Base-by-base conservation (phyloP, 495 filamentous ascomycete genomes). In the Chaetomidium leptoderma region DNA sequence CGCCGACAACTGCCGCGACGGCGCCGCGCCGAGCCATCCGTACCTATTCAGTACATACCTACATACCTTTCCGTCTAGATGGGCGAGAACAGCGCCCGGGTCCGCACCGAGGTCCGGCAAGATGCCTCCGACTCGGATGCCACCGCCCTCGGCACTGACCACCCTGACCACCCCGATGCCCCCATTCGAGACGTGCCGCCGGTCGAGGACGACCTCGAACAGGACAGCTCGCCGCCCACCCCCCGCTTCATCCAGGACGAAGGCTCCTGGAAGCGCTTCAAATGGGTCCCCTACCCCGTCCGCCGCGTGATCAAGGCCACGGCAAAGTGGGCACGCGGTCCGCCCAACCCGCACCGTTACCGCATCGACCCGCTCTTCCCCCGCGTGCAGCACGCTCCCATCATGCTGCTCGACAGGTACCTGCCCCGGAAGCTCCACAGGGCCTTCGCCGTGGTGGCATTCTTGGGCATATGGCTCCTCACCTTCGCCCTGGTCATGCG, bases 351-450 rank as follows among this genome's bases (percentile, higher is more conserved):
- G 7, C 79, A 77, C 45, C 76, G 77, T 47, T 81, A 84, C 64
- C 78, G 79, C 27, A 87, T 95, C 63, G 72, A 77, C 36, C 89
- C 90, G 0, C 67, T 90, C 17, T 85, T 91, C 49, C 87, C 88
- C 6, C 64, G 62, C 10, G 66, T 89, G 2, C 90, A 95, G 65
- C 80, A 86, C 67, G 76, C 82, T 33, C 90, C 89, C 0, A 76
- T 84, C 59, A 75, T 76, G 29, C 72, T 86, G 29, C 69, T 92
- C 36, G 79, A 86, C 33, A 79, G 69, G 43, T 77, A 81, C 43
- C 71, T 89, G 4, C 89, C 88, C n/a, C 83, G 81, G 58, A 76
- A 72, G 59, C 78, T 66, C 40, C 83, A 88, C 46, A 81, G 84
- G 59, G 66, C 85, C 3, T 67, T 70, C 21, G 70, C 89, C 9